Percentiles rank a stretch among this genome's conserved stretches.
These are phyloP conservation scores for Oryza glaberrima DNA, from an alignment of 176 grass and related monocot genomes.

Conservation along the genomic window DNA sequence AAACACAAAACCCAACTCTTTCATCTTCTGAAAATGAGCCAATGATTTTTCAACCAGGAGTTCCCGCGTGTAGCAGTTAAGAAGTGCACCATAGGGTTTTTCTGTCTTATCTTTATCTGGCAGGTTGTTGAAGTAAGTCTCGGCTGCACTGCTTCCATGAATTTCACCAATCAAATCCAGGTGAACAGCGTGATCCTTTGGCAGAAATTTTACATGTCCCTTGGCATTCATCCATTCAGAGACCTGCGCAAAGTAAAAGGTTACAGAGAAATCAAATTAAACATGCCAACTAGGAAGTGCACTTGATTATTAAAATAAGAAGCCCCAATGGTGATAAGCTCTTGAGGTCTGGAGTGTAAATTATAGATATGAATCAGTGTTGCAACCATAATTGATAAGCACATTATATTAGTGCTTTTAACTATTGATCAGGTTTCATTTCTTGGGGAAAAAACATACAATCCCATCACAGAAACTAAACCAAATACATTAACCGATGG, in stretches of 20 bases:
- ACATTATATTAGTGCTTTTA: no score
- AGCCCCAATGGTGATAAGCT: background rate
- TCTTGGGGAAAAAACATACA: no score
- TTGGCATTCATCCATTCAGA: slow-evolving; percentile 81
- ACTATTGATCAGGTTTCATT: no score
- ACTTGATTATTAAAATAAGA: background rate
- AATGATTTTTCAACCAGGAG: slow-evolving; percentile 59
- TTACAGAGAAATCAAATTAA: slow-evolving; percentile 7
- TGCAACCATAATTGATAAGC: background rate
- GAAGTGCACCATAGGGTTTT: slow-evolving; percentile 75
- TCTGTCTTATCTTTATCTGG: slow-evolving; percentile 62
- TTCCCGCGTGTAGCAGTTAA: slow-evolving; percentile 82
- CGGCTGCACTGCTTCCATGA: slow-evolving; percentile 57
- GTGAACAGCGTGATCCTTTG: slow-evolving; percentile 76
- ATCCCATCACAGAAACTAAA: no score
- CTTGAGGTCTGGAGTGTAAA: background rate
- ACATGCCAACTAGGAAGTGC: slow-evolving; percentile 4
- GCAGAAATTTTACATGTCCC: slow-evolving; percentile 57
- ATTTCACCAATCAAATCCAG: slow-evolving; percentile 78
- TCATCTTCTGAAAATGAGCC: slow-evolving; percentile 83
- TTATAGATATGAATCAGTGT: background rate
- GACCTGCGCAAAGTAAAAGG: slow-evolving; percentile 53
- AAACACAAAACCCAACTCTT: slow-evolving; percentile 60
- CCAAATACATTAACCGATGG: background rate
- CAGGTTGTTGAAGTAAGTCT: slow-evolving; percentile 72